Conservation (phyloP, 495 filamentous ascomycete genomes). For the Penicillium fimorum region DNA sequence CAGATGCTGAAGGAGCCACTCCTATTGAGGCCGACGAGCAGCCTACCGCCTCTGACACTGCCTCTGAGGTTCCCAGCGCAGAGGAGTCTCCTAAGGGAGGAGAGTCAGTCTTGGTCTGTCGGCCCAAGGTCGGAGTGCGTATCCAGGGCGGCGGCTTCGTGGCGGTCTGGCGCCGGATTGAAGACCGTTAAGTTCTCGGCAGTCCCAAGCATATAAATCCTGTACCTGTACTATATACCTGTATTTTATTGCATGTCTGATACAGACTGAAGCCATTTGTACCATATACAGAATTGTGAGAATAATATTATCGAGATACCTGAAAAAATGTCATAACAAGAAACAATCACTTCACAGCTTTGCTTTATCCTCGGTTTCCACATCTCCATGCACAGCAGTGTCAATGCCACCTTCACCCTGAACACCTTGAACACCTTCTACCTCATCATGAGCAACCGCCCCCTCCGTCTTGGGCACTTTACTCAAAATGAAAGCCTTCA, state of each 20-base stretch:
- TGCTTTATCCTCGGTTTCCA: conserved; percentile 1
- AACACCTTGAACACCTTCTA: background rate
- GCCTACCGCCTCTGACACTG: background rate
- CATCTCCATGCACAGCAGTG: background rate
- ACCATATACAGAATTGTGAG: conserved; percentile 12
- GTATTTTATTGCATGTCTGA: conserved; percentile 13
- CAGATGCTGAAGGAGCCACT: conserved; percentile 16
- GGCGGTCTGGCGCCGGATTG: conserved; percentile 59
- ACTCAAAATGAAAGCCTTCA: conserved; percentile 71
- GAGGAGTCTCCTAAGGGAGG: conserved; percentile 27
- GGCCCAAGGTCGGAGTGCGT: conserved; percentile 63
- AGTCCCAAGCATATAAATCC: background rate
- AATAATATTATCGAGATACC: conserved; percentile 1
- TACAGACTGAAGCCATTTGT: conserved; percentile 11
- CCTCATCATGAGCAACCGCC: background rate
- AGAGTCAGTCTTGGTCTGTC: conserved; percentile 60
- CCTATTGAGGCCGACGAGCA: conserved; percentile 16
- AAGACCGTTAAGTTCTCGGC: conserved; percentile 26
- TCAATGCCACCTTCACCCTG: background rate
- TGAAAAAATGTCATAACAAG: background rate
- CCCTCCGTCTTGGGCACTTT: conserved; percentile 21
- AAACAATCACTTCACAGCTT: conserved; percentile 15
- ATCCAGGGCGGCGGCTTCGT: conserved; percentile 71
- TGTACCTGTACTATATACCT: background rate
- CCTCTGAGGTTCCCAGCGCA: conserved; percentile 2